These are phyloP conservation scores for Glomus cerebriforme DNA, from an alignment of 192 early-diverging fungal genomes.

Conservation along the genomic window DNA sequence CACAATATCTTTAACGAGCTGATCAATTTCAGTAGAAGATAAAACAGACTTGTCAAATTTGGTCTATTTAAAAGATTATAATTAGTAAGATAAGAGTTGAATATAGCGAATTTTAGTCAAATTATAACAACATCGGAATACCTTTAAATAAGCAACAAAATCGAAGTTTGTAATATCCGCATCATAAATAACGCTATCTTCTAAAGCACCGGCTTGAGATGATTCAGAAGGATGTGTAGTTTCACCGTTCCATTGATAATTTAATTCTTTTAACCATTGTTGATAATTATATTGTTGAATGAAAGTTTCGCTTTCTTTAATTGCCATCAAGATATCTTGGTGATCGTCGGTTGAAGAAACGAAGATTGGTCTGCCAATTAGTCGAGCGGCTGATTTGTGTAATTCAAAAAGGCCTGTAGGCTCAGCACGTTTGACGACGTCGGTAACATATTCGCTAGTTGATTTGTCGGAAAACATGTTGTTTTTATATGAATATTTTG, in stretches of 20 bases:
- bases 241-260: neutral
- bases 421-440: neutral
- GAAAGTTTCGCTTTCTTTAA: neutral
- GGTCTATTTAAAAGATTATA: neutral
- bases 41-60: neutral
- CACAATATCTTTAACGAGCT: neutral
- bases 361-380: neutral
- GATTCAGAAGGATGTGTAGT: neutral
- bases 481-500: neutral
- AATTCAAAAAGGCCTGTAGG: neutral
- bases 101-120: neutral
- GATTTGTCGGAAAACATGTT: neutral
- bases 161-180: neutral
- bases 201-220: neutral
- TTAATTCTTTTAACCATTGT: neutral
- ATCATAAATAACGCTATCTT: neutral
- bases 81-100: neutral
- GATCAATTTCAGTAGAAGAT: neutral
- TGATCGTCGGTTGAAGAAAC: neutral
- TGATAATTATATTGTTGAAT: neutral
- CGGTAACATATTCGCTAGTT: neutral
- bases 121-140: neutral
- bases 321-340: neutral
- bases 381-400: neutral
- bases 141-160: conserved; percentile 3